Evolutionary conservation across 352 stramenopile genomes (phyloP), one percentile per base, ranked within the genome.

Genomic region (Phytophthora litchii): DNA sequence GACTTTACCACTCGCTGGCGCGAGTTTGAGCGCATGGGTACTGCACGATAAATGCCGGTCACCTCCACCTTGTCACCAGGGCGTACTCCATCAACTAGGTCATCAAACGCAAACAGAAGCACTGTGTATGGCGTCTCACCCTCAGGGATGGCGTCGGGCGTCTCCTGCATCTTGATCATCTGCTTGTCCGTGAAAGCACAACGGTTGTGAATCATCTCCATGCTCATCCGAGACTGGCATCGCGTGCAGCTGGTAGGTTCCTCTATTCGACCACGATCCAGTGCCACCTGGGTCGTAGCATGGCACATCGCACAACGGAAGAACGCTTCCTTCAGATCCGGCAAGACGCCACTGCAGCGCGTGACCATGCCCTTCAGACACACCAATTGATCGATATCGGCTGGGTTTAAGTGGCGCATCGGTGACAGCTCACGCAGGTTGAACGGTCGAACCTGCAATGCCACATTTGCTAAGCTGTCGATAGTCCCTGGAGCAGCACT

Each of bases 121-220:
- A 99, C 88, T 9, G 89, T 98, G 43, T 98, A 97, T 4, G 97
- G 97, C n/a, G 97, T 99, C 74, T 99, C 97, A 37, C 97, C 98
- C 45, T 99, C 97, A 1, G 97, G 97, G 54, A 99, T 98, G 56
- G 97, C 91, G 59, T 99, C 95, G 0, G 97, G 96, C 10, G 95
- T 98, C 72, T 99, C 98, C 64, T 99, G 97, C 68, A 99, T 89
- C 64, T 98, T 96, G 27, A 99, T 83, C 68, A 99, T 80, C 75
- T 99, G 97, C 72, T 99, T 99, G 84, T 99, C 96, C 3, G 86
- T 97, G 80, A 99, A 99, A 25, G 96, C 72, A 60, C 96, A 99
- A 10, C 95, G 91, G 72, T 99, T 99, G 78, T 99, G 97, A 37
- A 99, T 78, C 51, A 99, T 85, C 60, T 97, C 84, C 87, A 98